Conservation (phyloP, 2,329 filamentous ascomycete genomes). For the Phoma herbarum region DNA sequence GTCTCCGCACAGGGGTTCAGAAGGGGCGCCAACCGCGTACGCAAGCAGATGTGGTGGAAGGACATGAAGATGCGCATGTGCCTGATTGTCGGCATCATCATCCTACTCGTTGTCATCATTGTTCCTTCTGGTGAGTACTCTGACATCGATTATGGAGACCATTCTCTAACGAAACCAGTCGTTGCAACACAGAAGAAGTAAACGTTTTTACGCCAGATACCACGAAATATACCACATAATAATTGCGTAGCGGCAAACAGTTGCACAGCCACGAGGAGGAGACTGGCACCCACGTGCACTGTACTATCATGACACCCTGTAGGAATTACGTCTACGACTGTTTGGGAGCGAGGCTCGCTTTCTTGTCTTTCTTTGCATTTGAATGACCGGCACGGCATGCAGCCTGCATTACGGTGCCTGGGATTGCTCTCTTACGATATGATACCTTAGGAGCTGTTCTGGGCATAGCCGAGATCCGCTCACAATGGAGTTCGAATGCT, state of each 20-base stretch:
- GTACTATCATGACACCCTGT: constrained; percentile 40
- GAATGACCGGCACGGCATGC: constrained; percentile 37
- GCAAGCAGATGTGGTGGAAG: constrained; percentile 99
- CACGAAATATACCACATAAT: constrained; percentile 44
- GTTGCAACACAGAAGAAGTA: constrained; percentile 37
- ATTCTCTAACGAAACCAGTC: constrained; percentile 33
- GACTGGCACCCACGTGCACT: constrained; percentile 38
- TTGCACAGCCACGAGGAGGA: constrained; percentile 32
- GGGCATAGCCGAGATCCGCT: constrained; percentile 42
- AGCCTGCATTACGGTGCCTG: constrained; percentile 25
- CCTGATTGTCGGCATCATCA: constrained; percentile 87
- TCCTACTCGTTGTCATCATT: constrained; percentile 92
- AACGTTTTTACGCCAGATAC: constrained; percentile 36
- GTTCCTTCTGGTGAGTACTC: constrained; percentile 80
- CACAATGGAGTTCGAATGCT: constrained; percentile 47
- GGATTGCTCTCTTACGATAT: constrained; percentile 31
- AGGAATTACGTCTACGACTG: constrained; percentile 48
- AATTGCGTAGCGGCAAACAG: constrained; percentile 35
- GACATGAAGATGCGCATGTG: constrained; percentile 99
- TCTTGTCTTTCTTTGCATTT: constrained; percentile 51
- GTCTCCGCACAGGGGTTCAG: constrained; percentile 95
- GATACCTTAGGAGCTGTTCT: constrained; percentile 37
- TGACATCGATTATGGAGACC: too few species aligned
- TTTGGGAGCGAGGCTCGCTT: constrained; percentile 47
- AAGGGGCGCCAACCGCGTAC: constrained; percentile 92